Evolutionary conservation across 257 asterid genomes (phyloP), one percentile per base, ranked within the genome.

Genomic region (Solanum pimpinellifolium): DNA sequence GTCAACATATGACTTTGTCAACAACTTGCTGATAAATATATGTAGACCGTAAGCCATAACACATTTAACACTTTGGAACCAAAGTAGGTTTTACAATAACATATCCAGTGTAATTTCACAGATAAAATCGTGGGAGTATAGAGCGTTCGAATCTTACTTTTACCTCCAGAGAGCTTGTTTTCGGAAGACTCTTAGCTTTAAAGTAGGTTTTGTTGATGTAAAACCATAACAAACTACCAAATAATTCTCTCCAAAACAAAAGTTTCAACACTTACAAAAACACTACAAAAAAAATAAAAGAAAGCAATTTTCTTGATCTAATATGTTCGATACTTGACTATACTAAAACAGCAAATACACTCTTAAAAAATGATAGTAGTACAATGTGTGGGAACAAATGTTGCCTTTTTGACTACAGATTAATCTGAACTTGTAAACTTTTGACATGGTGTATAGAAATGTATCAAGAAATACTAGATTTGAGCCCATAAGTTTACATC

Each of bases 51-150:
- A 31, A 3, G 31, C 42, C 31, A 5, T 9, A 16, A 25, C 33
- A 25, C 18, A 65, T 27, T 65, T n/a, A n/a, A 60, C 13, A 60
- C 33, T 27, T 65, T 65, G 9, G 33, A 65, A 65, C 72, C 18
- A 3, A 21, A 4, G 6, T 6, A 60, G 69, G 1, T 23, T 60
- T 60, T 60, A 11, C 35, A 65, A 4, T 8, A 56, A 59, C 25
- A 59, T 59, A 59, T 20, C 25, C 5, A 59, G 11, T 18, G 25
- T 59, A 59, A 23, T 21, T 21, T 20, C 25, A 59, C 12, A 59
- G 1, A 6, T 15, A 5, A 9, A 12, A 27, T 59, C 66, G 21
- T 0, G 66, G 0, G 66, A 21, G 1, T 20, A 1, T 59, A 21
- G 25, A 20, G 66, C 6, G 12, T 59, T 8, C 0, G 2, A 12